Conservation (phyloP, 1,284 basidiomycete species). For the Abortiporus biennis region DNA sequence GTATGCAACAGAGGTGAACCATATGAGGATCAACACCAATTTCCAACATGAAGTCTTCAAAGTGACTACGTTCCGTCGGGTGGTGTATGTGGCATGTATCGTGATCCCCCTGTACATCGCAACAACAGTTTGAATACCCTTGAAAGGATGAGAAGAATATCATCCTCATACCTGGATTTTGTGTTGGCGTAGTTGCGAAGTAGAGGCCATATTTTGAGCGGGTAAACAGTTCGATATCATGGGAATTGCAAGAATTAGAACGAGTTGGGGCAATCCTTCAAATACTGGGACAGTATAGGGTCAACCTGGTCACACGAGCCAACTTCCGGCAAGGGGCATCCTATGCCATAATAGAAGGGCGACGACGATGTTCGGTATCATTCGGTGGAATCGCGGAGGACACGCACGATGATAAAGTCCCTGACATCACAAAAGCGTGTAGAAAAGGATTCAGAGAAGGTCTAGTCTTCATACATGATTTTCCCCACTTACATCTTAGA, state of each 20-base stretch:
- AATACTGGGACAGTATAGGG: too few relatives aligned
- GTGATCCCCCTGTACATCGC: slow-evolving; percentile 6
- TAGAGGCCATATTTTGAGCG: too few relatives aligned
- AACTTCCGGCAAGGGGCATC: too few relatives aligned
- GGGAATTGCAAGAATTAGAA: too few relatives aligned
- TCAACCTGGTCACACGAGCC: slow-evolving; percentile 22
- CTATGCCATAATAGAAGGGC: slow-evolving; percentile 17
- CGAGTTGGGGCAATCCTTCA: too few relatives aligned
- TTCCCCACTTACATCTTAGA: too few relatives aligned
- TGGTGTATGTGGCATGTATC: slow-evolving; percentile 13
- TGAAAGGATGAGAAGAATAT: background rate
- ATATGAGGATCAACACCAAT: slow-evolving; percentile 17
- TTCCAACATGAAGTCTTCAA: slow-evolving; percentile 22
- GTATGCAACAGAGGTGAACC: slow-evolving; percentile 20
- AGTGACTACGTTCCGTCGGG: slow-evolving; percentile 11
- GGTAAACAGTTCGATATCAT: too few relatives aligned
- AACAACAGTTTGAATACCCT: background rate
- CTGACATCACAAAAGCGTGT: background rate
- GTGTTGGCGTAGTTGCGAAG: too few relatives aligned
- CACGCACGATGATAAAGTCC: slow-evolving; percentile 1
- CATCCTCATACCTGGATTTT: slow-evolving; percentile 12
- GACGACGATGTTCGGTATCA: slow-evolving; percentile 14
- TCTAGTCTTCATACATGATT: slow-evolving; percentile 1
- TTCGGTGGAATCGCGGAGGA: slow-evolving; percentile 23
- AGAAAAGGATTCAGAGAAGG: background rate